These are phyloP conservation scores for Gymnopilus junonius DNA, from an alignment of 768 basidiomycete genomes.

Conservation along the genomic window DNA sequence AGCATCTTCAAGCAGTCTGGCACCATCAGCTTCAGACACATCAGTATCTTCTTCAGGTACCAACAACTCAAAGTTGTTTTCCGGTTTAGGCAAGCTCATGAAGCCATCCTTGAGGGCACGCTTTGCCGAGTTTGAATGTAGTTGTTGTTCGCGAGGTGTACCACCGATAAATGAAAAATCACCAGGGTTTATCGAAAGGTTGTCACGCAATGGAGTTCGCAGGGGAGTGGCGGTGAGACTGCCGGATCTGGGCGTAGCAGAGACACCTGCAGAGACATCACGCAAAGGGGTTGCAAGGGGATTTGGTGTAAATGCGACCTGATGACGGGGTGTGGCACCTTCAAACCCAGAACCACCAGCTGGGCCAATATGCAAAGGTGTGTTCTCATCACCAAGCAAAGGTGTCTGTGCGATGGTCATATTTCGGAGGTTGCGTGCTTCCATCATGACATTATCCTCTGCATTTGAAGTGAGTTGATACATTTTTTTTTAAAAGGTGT, in stretches of 20 bases:
- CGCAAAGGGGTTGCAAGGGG: conserved; percentile 88
- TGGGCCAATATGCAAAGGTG: conserved; percentile 77
- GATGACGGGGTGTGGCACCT: conserved; percentile 91
- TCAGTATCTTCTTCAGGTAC: conserved; percentile 87
- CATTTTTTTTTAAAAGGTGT: neutral
- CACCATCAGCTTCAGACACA: conserved; percentile 31
- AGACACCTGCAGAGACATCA: conserved; percentile 45
- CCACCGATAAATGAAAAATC: conserved; percentile 57
- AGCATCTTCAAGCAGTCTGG: conserved; percentile 80
- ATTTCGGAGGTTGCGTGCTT: conserved; percentile 94
- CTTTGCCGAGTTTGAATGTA: conserved; percentile 67
- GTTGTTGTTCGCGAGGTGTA: conserved; percentile 79
- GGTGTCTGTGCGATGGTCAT: conserved; percentile 94
- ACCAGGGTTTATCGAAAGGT: conserved; percentile 84
- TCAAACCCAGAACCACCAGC: conserved; percentile 93
- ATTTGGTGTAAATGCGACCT: conserved; percentile 93
- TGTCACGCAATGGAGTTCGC: conserved; percentile 95
- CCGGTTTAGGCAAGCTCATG: conserved; percentile 83
- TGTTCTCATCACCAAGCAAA: conserved; percentile 96
- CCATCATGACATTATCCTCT: conserved; percentile 96
- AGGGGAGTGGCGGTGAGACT: conserved; percentile 74
- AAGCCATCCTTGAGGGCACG: conserved; percentile 83
- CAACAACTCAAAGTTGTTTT: conserved; percentile 96
- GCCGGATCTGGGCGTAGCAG: conserved; percentile 58
- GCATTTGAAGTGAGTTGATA: conserved; percentile 12